Evolutionary conservation across 2,329 filamentous ascomycete genomes (phyloP).

Genomic region (Cladosporium sp.): DNA sequence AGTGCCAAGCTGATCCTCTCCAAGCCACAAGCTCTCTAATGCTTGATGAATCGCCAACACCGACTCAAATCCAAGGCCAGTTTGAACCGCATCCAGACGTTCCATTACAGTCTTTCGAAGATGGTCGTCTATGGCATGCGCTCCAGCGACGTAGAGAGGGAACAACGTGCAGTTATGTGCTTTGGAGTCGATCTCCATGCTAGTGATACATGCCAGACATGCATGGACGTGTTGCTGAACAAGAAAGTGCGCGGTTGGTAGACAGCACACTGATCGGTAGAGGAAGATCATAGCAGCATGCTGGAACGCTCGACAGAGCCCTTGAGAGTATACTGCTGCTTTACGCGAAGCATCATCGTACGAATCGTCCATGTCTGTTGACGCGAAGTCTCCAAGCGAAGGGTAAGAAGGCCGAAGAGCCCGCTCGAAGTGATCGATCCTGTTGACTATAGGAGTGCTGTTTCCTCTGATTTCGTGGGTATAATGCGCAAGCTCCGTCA

Average conservation of each 20-base stretch:
- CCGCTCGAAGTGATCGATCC: slow-evolving; percentile 2
- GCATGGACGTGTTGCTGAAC: slow-evolving; percentile 8
- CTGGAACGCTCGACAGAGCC: slow-evolving; percentile 4
- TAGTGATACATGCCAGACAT: slow-evolving; percentile 6
- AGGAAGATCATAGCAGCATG: slow-evolving; percentile 10
- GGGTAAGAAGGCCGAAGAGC: slow-evolving; percentile 1
- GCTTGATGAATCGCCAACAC: slow-evolving; percentile 3
- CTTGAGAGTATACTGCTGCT: slow-evolving; percentile 7
- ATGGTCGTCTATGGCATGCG: neutral
- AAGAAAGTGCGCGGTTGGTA: slow-evolving; percentile 3
- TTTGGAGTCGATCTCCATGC: slow-evolving; percentile 11
- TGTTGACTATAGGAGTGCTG: neutral
- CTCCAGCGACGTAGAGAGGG: slow-evolving; percentile 10
- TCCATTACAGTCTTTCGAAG: neutral
- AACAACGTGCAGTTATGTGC: slow-evolving; percentile 8
- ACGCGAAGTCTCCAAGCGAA: neutral
- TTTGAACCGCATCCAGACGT: slow-evolving; percentile 3
- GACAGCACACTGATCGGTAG: slow-evolving; percentile 4
- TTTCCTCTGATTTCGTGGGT: neutral
- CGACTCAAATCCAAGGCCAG: slow-evolving; percentile 6
- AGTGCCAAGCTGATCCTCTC: neutral
- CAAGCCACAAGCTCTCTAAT: slow-evolving; percentile 1
- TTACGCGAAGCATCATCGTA: slow-evolving; percentile 7
- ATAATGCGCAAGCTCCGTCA: slow-evolving; percentile 10
- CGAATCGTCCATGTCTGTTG: neutral